Conservation (phyloP, 805 yeast species). For the Myxozyma monticola region DNA sequence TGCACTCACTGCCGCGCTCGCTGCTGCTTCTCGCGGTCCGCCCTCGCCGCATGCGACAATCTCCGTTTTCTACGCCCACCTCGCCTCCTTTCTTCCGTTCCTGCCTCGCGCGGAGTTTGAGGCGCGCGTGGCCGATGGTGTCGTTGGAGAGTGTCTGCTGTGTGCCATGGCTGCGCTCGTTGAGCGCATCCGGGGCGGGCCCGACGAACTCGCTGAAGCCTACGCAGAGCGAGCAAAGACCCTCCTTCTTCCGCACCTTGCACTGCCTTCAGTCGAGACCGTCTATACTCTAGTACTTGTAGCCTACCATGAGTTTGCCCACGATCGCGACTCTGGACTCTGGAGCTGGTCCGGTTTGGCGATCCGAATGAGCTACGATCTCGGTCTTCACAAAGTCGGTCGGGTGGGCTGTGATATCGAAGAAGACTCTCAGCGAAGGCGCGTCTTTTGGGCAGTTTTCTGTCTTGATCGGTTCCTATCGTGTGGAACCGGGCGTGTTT, state of each 20-base stretch:
- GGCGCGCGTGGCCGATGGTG: constrained; percentile 28
- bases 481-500: constrained; percentile 35
- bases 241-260: constrained; percentile 33
- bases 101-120: constrained; percentile 29
- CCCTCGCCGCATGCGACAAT: constrained; percentile 15
- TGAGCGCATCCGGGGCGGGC: constrained; percentile 25
- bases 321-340: constrained; percentile 36
- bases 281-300: constrained; percentile 34
- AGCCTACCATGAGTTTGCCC: constrained; percentile 36
- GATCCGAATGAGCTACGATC: constrained; percentile 36
- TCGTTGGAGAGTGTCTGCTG: constrained; percentile 32
- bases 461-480: constrained; percentile 35
- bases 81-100: constrained; percentile 34
- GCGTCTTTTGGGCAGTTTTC: constrained; percentile 36
- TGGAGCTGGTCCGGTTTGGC: constrained; percentile 39
- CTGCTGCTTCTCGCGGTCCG: too few relatives aligned
- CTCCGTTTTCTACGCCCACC: constrained; percentile 26
- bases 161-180: constrained; percentile 35
- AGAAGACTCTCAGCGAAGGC: constrained; percentile 21
- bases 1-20: too few relatives aligned
- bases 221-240: constrained; percentile 34
- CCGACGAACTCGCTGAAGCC: constrained; percentile 27
- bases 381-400: constrained; percentile 34
- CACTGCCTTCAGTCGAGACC: constrained; percentile 34
- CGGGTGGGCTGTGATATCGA: constrained; percentile 11